Conservation (phyloP, 306 rosid genomes). For the Biancaea sappan region DNA sequence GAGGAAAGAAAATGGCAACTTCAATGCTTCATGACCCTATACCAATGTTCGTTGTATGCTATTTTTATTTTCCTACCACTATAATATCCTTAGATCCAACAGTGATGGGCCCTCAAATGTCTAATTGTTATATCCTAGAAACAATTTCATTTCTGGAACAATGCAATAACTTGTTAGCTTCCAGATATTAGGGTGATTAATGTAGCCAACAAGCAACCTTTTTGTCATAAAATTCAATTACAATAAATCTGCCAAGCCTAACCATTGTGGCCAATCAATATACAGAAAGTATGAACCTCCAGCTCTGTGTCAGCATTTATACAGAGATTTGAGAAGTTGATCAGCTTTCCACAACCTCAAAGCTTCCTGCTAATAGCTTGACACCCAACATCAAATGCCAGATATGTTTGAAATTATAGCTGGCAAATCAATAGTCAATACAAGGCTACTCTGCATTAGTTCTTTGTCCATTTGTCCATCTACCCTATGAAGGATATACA, state of each 20-base stretch:
- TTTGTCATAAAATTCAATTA: too few relatives aligned
- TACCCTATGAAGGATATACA: too few relatives aligned
- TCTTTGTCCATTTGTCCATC: neutral
- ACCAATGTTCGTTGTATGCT: neutral
- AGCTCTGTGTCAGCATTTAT: neutral
- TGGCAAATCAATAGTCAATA: neutral
- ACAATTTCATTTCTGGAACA: neutral
- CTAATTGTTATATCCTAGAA: neutral
- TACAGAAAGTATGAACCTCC: too few relatives aligned
- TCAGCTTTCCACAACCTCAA: neutral
- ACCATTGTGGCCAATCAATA: too few relatives aligned
- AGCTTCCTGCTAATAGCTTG: neutral
- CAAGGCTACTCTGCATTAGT: neutral
- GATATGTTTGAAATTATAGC: constrained; percentile 8
- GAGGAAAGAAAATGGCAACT: neutral
- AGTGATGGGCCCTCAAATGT: neutral
- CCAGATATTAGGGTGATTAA: neutral
- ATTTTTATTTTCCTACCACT: neutral
- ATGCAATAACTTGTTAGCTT: neutral
- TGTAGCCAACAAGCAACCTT: neutral
- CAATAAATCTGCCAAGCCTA: too few relatives aligned
- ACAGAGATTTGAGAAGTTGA: neutral
- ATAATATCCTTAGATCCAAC: neutral
- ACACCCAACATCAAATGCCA: neutral
- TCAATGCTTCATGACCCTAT: neutral